phyloP scores from a whole-genome alignment of 2,329 filamentous ascomycete genomes.

The Ascochyta rabiei region DNA sequence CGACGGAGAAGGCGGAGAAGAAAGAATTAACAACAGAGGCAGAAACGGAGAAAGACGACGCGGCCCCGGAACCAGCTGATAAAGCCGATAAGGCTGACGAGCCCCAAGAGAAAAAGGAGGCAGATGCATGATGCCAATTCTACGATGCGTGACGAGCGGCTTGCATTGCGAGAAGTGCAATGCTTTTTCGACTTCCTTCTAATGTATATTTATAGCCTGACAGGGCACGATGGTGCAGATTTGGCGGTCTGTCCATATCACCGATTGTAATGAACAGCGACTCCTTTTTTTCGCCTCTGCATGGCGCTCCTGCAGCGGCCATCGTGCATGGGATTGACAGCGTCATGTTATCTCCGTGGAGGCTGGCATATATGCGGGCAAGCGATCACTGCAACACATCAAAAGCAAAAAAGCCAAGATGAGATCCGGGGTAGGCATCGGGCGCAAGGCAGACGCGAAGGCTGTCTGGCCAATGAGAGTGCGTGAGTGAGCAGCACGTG shows the following conservation, averaged over 20 bases:
- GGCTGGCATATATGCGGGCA: background rate
- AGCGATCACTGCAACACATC: background rate
- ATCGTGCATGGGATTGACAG: background rate
- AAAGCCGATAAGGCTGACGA: conserved; percentile 11
- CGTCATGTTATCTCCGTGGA: conserved; percentile 8
- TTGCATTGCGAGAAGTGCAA: background rate
- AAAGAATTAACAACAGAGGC: background rate
- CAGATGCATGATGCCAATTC: conserved; percentile 13
- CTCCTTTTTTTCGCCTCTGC: background rate
- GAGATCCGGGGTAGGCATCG: background rate
- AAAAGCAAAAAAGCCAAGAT: conserved; percentile 8
- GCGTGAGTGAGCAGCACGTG: background rate
- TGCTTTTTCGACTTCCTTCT: conserved; percentile 3
- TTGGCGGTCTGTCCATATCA: background rate
- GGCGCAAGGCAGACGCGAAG: background rate
- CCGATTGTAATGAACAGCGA: conserved; percentile 7
- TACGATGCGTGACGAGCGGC: conserved; percentile 7
- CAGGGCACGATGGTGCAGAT: background rate
- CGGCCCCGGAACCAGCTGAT: background rate
- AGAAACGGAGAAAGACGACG: conserved; percentile 1
- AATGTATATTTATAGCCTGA: conserved; percentile 12
- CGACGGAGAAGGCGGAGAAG: conserved; percentile 3
- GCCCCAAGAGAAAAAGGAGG: background rate
- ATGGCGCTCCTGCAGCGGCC: background rate
- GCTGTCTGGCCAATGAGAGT: background rate